Base-by-base conservation (phyloP, 805 yeast genomes). In the Saturnispora quitensis region DNA sequence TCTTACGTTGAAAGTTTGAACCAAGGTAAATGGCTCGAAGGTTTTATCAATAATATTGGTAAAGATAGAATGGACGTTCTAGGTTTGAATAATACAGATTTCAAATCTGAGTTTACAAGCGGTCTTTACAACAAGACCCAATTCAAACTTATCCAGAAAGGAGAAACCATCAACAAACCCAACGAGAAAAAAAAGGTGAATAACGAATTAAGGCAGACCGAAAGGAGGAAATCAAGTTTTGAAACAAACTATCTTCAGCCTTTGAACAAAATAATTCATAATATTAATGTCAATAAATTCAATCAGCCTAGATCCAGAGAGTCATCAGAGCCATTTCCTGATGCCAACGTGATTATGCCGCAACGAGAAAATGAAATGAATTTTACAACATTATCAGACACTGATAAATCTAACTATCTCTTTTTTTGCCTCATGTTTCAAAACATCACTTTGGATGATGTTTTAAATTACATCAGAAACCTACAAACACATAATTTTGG, bases 11-110 rank as follows among this genome's bases (percentile, higher is more conserved):
- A 85, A 64, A 66, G 67, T 47, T 67, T 68, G 50, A 73, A 72
- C 51, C 74, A 89, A 58, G 68, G 71, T 8, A 73, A 74, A 36
- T 89, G 96, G 96, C 55, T 74, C 4, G 70, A 73, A 49, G 82
- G 80, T 50, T 85, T 85, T 60, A 78, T 85, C 4, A 42, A 45
- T 8, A 56, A 57, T 43, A 52, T 63, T 44, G 66, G 67, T 3
- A 61, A 53, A 10, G 63, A 60, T 4, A 60, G 61, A 45, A 49
- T 60, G 4, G 57, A 58, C 1, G 60, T 77, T 38, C 45, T 72
- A 40, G 59, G 59, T 8, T 10, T 66, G 50, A 49, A 57, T 45
- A 33, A 48, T 56, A 52, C 65, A 3, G 56, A 53, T 3, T 56
- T 52, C 9, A 59, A 58, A 38, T 42, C 53, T 17, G 53, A 51